Base-by-base conservation (phyloP, 495 filamentous ascomycete species). In the Xylaria nigripes region DNA sequence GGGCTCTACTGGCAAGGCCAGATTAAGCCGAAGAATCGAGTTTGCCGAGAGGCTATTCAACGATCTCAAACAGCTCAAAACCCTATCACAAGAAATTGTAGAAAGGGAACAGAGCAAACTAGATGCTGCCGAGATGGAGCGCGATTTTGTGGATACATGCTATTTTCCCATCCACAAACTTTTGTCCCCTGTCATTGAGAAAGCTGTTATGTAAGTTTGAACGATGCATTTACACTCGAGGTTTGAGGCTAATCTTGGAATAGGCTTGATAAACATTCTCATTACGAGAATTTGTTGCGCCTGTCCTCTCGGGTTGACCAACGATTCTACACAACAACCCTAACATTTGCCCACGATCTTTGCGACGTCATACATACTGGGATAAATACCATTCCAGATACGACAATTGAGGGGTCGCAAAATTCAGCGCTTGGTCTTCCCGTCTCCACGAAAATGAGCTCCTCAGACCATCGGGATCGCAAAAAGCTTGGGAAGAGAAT, bases 141-240 rank as follows among this genome's bases (percentile, higher is more conserved):
- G 79, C 50, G 82, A 79, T 46, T 81, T 92, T 58, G 78, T 96
- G 13, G 88, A 96, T 65, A 85, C 74, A 22, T 83, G 95, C 54
- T 97, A 96, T 67, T 95, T 96, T 59, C 94, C 93, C 6, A 81
- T 93, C 13, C 77, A 83, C 60, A 83, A 83, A 54, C 72, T 95
- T 34, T 77, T 99, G 6, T 82, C 79, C 68, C 86, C 86, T 2
- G 81, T 95, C 22, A 72, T 96, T 48, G 86, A 95, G 45, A 90
- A 85, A 67, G 91, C 89, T 25, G 65, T 73, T 45, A 61, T 58
- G 76, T 89, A 78, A 80, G 86, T 76, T 45, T 54, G 32, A 12
- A 16, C 29, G n/a, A 12, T 22, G n/a, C 9, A 3, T 29, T 36
- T 5, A n/a, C 6, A 44, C 32, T 34, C 21, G 6, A 10, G 1